Percentiles rank a stretch among this genome's conserved stretches.
phyloP scores from a whole-genome alignment of 495 filamentous ascomycete species.

The Neurospora sp. region DNA sequence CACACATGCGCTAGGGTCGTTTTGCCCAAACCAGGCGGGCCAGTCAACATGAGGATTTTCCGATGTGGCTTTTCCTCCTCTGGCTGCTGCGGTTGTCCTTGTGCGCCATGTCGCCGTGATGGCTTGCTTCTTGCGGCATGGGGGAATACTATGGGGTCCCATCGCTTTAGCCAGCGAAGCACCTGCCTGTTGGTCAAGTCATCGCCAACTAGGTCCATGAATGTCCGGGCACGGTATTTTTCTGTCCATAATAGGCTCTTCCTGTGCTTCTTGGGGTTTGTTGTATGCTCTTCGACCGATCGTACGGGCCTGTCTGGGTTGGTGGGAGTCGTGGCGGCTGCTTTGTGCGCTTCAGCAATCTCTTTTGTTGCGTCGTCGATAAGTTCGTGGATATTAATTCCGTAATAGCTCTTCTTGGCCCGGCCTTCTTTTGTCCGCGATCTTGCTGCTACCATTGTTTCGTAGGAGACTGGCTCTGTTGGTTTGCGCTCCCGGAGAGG shows the following conservation, averaged over 20 bases:
- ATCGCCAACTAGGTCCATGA: constrained; percentile 87
- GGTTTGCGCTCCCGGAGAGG: constrained; percentile 43
- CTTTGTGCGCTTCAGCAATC: constrained; percentile 22
- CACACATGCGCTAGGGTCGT: constrained; percentile 96
- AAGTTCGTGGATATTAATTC: constrained; percentile 76
- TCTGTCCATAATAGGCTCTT: constrained; percentile 66
- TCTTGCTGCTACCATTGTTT: constrained; percentile 57
- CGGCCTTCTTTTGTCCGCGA: constrained; percentile 57
- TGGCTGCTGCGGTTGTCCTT: constrained; percentile 24
- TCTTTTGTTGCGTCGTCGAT: constrained; percentile 56
- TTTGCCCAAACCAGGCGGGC: constrained; percentile 88
- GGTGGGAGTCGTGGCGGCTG: constrained; percentile 9
- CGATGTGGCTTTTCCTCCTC: constrained; percentile 61
- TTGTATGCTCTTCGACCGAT: constrained; percentile 26
- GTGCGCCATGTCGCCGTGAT: constrained; percentile 22
- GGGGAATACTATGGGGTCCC: constrained; percentile 90
- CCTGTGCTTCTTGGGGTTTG: constrained; percentile 32
- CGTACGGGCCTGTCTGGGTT: constrained; percentile 20
- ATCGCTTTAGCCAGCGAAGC: constrained; percentile 83
- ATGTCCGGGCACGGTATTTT: constrained; percentile 84
- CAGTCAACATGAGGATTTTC: constrained; percentile 83
- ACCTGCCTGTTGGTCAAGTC: constrained; percentile 89
- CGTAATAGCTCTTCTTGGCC: constrained; percentile 79
- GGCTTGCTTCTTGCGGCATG: constrained; percentile 48
- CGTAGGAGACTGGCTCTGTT: constrained; percentile 45